Percentiles rank a stretch among this genome's conserved stretches.
phyloP scores from a whole-genome alignment of 352 stramenopile species.

The Phytophthora capsici region DNA sequence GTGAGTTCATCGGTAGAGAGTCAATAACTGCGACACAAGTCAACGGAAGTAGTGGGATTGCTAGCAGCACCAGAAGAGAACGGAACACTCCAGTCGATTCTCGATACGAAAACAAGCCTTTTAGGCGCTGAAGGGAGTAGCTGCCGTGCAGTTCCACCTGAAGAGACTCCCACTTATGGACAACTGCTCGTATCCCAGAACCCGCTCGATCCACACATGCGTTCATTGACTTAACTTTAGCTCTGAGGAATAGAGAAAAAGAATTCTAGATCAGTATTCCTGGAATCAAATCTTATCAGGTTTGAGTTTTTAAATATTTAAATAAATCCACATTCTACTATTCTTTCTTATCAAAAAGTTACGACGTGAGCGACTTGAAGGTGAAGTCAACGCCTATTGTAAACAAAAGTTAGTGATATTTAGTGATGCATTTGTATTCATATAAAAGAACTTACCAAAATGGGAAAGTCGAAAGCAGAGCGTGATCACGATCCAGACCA shows the following conservation, averaged over 20 bases:
- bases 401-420: neutral
- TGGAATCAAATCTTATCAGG: no score
- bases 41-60: conserved; percentile 9
- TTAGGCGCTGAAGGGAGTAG: conserved; percentile 22
- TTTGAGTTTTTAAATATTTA: no score
- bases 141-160: conserved; percentile 28
- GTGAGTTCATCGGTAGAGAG: conserved; percentile 11
- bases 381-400: neutral
- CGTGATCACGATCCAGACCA: conserved; percentile 7
- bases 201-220: conserved; percentile 1
- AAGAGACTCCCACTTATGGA: conserved; percentile 26
- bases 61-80: neutral
- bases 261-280: no score
- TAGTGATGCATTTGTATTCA: neutral
- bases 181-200: conserved; percentile 5
- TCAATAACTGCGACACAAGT: conserved; percentile 18
- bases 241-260: no score
- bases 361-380: neutral
- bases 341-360: neutral
- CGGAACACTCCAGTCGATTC: conserved; percentile 6
- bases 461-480: neutral
- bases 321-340: no score
- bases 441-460: neutral
- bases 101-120: conserved; percentile 11
- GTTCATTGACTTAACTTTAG: neutral